phyloP scores from a whole-genome alignment of 2,329 filamentous ascomycete genomes.

The Escovopsis weberi region DNA sequence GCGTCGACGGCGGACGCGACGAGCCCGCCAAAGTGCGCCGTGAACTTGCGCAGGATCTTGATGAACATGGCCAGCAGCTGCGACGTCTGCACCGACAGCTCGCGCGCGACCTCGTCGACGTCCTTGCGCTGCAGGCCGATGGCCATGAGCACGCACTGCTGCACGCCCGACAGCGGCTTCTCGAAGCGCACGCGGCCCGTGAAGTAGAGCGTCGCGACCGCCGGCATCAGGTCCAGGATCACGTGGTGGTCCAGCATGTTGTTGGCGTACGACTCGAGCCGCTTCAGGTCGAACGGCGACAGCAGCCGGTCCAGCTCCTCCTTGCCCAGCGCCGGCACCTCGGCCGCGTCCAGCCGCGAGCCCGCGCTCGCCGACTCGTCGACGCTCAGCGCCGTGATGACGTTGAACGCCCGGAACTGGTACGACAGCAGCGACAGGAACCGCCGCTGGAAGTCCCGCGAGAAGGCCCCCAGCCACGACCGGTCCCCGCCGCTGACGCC shows the following conservation, averaged over 20 bases:
- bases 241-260: constrained; percentile 98
- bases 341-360: constrained; percentile 44
- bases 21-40: constrained; percentile 59
- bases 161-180: constrained; percentile 65
- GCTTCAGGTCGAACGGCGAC: constrained; percentile 87
- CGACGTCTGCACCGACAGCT: constrained; percentile 56
- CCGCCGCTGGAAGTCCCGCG: constrained; percentile 86
- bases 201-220: constrained; percentile 74
- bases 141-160: constrained; percentile 76
- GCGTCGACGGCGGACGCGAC: constrained; percentile 60
- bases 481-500: constrained; percentile 51
- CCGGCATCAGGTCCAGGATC: constrained; percentile 81
- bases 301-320: constrained; percentile 61
- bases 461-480: constrained; percentile 80
- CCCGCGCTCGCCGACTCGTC: constrained; percentile 71
- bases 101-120: constrained; percentile 64
- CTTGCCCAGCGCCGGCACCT: constrained; percentile 49
- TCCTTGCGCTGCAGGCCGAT: constrained; percentile 85
- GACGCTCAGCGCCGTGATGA: constrained; percentile 68
- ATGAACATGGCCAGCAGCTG: constrained; percentile 95
- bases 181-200: constrained; percentile 52
- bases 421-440: constrained; percentile 84
- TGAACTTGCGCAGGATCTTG: constrained; percentile 84
- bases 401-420: constrained; percentile 73
- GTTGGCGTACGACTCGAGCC: constrained; percentile 87